These are phyloP conservation scores for Phytopythium helicoides DNA, from an alignment of 352 stramenopile genomes.

Conservation along the genomic window DNA sequence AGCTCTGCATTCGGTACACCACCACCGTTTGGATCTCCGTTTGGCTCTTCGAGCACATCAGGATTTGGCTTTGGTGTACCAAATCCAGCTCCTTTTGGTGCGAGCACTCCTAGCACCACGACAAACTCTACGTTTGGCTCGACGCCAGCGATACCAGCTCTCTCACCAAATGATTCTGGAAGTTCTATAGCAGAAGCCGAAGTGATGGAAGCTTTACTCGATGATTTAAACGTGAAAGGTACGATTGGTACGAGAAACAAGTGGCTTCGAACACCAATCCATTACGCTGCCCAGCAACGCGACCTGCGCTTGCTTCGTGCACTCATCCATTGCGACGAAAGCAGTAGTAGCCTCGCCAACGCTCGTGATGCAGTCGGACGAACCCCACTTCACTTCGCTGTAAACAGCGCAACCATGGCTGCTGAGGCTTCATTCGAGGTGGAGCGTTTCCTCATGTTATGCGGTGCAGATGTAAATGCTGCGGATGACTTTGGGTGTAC, in stretches of 20 bases:
- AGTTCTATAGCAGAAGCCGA: neutral
- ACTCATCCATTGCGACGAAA: slow-evolving; percentile 35
- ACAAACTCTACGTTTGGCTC: too few relatives aligned
- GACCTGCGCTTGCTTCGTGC: slow-evolving; percentile 52
- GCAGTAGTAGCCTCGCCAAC: slow-evolving; percentile 35
- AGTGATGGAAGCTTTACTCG: slow-evolving; percentile 13
- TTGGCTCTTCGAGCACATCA: too few relatives aligned
- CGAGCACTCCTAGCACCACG: too few relatives aligned
- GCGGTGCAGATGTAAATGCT: slow-evolving; percentile 44
- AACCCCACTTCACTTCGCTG: slow-evolving; percentile 63
- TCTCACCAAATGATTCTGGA: neutral
- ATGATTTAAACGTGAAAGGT: slow-evolving; percentile 31
- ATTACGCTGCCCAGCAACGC: slow-evolving; percentile 54
- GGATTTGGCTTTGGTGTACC: too few relatives aligned
- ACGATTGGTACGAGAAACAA: slow-evolving; percentile 41
- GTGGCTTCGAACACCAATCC: slow-evolving; percentile 46
- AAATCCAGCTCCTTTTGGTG: too few relatives aligned
- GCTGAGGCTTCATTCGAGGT: slow-evolving; percentile 70
- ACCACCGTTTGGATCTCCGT: too few relatives aligned
- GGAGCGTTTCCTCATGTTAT: slow-evolving; percentile 61
- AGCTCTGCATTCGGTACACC: too few relatives aligned
- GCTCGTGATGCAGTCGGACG: slow-evolving; percentile 40
- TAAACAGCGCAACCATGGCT: slow-evolving; percentile 61
- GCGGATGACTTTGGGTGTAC: slow-evolving; percentile 57
- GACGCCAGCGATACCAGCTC: too few relatives aligned